These are phyloP conservation scores for Fraxinus xanthoxyloides DNA, from an alignment of 305 asterid genomes.

Conservation along the genomic window DNA sequence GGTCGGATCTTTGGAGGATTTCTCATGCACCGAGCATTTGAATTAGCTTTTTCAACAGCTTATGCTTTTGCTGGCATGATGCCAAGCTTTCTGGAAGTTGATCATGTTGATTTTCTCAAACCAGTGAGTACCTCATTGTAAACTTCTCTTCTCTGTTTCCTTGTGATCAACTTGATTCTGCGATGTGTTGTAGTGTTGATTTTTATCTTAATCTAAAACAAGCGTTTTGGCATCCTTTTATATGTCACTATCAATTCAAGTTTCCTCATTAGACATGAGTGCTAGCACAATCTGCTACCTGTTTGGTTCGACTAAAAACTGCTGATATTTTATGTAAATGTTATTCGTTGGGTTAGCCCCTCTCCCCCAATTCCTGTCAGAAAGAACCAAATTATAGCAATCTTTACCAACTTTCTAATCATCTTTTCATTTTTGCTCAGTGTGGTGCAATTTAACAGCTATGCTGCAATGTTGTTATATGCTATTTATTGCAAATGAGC, in stretches of 20 bases:
- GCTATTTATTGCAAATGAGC: not conserved
- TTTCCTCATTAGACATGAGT: not conserved
- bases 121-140: constrained; percentile 52
- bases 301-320: not conserved
- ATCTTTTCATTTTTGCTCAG: not conserved
- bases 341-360: not conserved
- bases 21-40: constrained; percentile 86
- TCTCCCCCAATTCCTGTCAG: not conserved
- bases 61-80: constrained; percentile 89
- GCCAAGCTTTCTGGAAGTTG: constrained; percentile 89
- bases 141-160: constrained; percentile 3
- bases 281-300: not conserved
- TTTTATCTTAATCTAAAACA: not conserved
- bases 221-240: not conserved
- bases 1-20: constrained; percentile 93
- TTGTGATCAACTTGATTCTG: constrained; percentile 3
- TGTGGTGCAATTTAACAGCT: not conserved
- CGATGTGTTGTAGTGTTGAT: not conserved
- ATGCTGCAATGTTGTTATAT: not conserved
- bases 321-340: not conserved
- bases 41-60: constrained; percentile 76
- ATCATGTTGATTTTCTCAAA: constrained; percentile 82
- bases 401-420: not conserved
- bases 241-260: not conserved
- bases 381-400: not conserved